phyloP scores from a whole-genome alignment of 108 stramenopile species.

The Fistulifera pelliculosa region DNA sequence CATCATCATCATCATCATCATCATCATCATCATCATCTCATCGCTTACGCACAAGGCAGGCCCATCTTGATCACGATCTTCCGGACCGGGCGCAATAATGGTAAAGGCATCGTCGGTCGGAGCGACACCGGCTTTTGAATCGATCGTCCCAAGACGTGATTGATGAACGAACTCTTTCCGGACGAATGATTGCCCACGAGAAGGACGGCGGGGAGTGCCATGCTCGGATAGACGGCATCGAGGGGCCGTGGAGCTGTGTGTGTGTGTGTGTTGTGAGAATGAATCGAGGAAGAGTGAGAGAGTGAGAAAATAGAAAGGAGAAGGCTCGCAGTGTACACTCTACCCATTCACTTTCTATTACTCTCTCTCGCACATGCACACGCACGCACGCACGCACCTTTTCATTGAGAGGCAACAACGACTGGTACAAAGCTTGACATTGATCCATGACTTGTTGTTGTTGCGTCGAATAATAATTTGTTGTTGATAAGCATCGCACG shows the following conservation, averaged over 20 bases:
- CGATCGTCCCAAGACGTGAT: conserved; percentile 81
- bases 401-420: conserved; percentile 63
- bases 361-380: too few species aligned
- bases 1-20: too few species aligned
- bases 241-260: background rate
- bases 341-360: too few species aligned
- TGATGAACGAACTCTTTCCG: conserved; percentile 95
- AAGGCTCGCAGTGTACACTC: too few species aligned
- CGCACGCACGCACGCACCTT: conserved; percentile 13
- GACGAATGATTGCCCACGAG: conserved; percentile 94
- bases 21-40: too few species aligned
- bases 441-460: conserved; percentile 7
- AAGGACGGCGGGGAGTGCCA: conserved; percentile 91
- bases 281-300: too few species aligned
- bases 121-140: conserved; percentile 97
- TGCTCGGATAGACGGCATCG: conserved; percentile 12
- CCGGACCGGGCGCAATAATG: conserved; percentile 90
- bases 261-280: too few species aligned
- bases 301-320: too few species aligned
- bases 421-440: conserved; percentile 40
- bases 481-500: conserved; percentile 2
- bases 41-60: conserved; percentile 42
- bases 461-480: background rate
- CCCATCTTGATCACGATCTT: conserved; percentile 90
- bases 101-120: conserved; percentile 99